Evolutionary conservation across 2,329 filamentous ascomycete species (phyloP).

Genomic region (Fusarium succisae): DNA sequence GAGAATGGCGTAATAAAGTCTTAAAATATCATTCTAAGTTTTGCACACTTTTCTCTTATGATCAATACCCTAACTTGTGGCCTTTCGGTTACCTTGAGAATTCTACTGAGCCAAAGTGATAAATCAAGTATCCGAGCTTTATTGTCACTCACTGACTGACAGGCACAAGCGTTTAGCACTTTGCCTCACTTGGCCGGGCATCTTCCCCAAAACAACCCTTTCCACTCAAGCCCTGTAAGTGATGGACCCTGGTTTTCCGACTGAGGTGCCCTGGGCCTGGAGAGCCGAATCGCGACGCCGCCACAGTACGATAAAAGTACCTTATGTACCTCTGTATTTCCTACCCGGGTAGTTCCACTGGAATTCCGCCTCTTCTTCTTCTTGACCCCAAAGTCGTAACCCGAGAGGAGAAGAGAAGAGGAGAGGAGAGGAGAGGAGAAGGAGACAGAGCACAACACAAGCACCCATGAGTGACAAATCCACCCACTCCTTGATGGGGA

Average conservation of each 20-base stretch:
- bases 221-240: conserved; percentile 8
- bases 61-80: not conserved
- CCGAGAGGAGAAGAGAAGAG: conserved; percentile 10
- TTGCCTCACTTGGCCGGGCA: conserved; percentile 23
- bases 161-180: conserved; percentile 1
- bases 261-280: conserved; percentile 13
- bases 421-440: not conserved
- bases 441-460: not conserved
- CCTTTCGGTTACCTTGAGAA: not conserved
- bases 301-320: conserved; percentile 17
- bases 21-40: not conserved
- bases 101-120: not conserved
- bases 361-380: conserved; percentile 31
- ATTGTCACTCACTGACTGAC: not conserved
- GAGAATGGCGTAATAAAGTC: not conserved
- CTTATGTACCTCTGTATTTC: conserved; percentile 1
- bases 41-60: not conserved
- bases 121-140: not conserved
- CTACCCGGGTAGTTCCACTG: conserved; percentile 11
- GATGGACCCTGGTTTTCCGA: conserved; percentile 30
- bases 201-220: conserved; percentile 14
- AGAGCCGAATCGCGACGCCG: conserved; percentile 25
- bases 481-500: conserved; percentile 22
- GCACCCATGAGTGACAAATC: conserved; percentile 24
- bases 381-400: conserved; percentile 30